A percentile compares a stretch with the other conserved stretches of the same genome.
Evolutionary conservation across 164 flowering plant species (phyloP).

Genomic region (Vitis rupestris): DNA sequence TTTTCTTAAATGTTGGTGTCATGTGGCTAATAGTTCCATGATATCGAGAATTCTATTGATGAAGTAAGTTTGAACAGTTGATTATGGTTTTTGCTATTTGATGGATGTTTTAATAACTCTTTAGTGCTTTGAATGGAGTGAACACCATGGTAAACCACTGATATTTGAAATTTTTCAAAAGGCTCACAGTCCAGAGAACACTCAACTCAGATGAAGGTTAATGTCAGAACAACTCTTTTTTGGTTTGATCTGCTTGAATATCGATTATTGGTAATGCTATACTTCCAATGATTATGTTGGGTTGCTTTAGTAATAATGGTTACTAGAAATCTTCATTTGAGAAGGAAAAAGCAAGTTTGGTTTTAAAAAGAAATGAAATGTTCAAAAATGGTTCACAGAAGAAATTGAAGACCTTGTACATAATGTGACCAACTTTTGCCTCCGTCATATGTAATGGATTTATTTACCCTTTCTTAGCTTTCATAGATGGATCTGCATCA

Average conservation of each 20-base stretch:
- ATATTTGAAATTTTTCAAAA: background rate
- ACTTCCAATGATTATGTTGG: background rate
- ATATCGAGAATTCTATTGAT: background rate
- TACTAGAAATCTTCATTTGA: too few relatives aligned
- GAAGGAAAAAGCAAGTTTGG: too few relatives aligned
- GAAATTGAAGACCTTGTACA: background rate
- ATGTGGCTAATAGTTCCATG: background rate
- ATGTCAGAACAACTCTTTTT: background rate
- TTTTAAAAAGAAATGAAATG: too few relatives aligned
- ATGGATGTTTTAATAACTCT: too few relatives aligned
- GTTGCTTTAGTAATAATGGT: too few relatives aligned
- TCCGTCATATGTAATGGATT: background rate
- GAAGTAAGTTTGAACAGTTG: background rate
- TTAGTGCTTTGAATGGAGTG: too few relatives aligned
- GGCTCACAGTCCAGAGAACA: background rate
- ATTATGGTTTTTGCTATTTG: too few relatives aligned
- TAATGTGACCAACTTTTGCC: background rate
- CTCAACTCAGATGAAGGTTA: background rate
- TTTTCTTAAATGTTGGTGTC: background rate
- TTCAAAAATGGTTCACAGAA: too few relatives aligned
- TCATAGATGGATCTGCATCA: background rate
- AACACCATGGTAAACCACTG: too few relatives aligned
- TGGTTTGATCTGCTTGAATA: background rate
- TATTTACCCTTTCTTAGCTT: background rate
- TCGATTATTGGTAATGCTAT: background rate